These are phyloP conservation scores for Phlebiopsis gigantea DNA, from an alignment of 768 basidiomycete genomes.

Conservation along the genomic window DNA sequence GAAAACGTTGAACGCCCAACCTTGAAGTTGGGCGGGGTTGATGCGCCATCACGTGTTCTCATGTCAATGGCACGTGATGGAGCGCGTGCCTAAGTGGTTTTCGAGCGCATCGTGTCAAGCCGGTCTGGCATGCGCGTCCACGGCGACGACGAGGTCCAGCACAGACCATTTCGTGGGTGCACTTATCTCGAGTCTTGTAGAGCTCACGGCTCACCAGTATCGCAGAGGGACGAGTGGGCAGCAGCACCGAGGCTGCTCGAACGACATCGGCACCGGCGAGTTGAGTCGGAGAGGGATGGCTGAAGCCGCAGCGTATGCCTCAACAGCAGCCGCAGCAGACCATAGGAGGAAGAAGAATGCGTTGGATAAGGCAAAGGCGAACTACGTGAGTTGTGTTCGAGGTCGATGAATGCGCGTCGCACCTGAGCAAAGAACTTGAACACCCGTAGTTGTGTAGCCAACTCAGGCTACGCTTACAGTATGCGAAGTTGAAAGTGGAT, in stretches of 20 bases:
- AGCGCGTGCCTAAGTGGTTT: slow-evolving; percentile 2
- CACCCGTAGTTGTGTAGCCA: slow-evolving; percentile 57
- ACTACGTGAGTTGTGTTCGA: slow-evolving; percentile 4
- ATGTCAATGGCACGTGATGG: background rate
- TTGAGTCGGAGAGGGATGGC: background rate
- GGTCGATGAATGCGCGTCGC: background rate
- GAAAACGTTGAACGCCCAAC: too few species aligned
- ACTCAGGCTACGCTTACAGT: slow-evolving; percentile 68
- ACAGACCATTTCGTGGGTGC: background rate
- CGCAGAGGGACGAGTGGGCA: background rate
- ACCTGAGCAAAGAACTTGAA: too few species aligned
- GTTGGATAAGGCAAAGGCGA: slow-evolving; percentile 9
- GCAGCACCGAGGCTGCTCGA: background rate
- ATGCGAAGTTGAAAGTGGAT: slow-evolving; percentile 74
- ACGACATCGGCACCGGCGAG: background rate
- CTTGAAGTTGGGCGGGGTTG: background rate
- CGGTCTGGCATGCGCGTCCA: slow-evolving; percentile 4
- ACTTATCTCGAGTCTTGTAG: background rate
- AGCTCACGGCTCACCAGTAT: background rate
- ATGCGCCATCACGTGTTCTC: background rate
- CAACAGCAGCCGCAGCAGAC: background rate
- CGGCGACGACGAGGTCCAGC: background rate
- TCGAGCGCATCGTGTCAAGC: background rate
- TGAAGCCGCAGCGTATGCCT: background rate
- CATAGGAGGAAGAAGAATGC: slow-evolving; percentile 6